These are phyloP conservation scores for Globisporangium splendens DNA, from an alignment of 352 stramenopile species.

Conservation along the genomic window DNA sequence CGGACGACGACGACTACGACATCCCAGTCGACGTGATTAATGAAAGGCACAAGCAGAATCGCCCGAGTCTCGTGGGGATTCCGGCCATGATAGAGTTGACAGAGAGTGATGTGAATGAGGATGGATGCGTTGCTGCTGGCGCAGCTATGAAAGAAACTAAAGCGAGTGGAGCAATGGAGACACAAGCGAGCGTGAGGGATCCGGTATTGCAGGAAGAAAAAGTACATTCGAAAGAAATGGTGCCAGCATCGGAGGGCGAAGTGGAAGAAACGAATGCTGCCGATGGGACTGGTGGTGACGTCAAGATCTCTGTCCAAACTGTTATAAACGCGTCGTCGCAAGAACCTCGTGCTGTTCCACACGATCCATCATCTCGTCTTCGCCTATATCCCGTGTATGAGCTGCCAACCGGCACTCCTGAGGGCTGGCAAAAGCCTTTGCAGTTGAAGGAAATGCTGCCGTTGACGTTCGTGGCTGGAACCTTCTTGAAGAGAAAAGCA, in stretches of 20 bases:
- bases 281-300: too few relatives aligned
- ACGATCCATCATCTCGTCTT: neutral
- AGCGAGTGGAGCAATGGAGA: too few relatives aligned
- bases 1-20: conserved; percentile 51
- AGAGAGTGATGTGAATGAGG: neutral
- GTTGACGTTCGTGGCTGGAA: conserved; percentile 52
- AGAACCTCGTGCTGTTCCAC: too few relatives aligned
- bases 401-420: conserved; percentile 28
- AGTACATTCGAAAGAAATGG: neutral
- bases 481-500: conserved; percentile 47
- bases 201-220: neutral
- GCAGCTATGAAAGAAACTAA: too few relatives aligned
- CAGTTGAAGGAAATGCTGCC: conserved; percentile 36
- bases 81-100: neutral
- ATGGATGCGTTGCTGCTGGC: neutral
- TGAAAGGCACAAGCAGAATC: conserved; percentile 8
- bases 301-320: too few relatives aligned
- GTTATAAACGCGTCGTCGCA: too few relatives aligned
- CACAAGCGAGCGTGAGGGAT: neutral
- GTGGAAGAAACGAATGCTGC: too few relatives aligned
- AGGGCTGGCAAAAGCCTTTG: conserved; percentile 42
- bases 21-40: conserved; percentile 26
- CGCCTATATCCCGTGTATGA: conserved; percentile 47
- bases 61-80: conserved; percentile 7
- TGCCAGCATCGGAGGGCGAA: too few relatives aligned